A percentile compares a stretch with the other conserved stretches of the same genome.
Evolutionary conservation across 495 filamentous ascomycete genomes (phyloP).

Genomic region (Monascus purpureus): DNA sequence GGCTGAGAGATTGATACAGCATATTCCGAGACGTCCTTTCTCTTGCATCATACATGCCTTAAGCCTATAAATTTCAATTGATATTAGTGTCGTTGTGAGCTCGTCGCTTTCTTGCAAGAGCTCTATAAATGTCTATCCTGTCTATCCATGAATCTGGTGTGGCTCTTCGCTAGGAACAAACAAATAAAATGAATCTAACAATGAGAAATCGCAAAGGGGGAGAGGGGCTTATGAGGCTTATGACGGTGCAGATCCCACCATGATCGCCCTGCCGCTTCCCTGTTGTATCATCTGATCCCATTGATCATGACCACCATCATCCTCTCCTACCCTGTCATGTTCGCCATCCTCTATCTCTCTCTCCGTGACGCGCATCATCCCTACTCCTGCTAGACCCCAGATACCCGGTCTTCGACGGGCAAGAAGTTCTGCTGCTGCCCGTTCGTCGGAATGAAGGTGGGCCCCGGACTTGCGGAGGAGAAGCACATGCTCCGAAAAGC

Average conservation of each 20-base stretch:
- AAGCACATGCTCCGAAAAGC: conserved; percentile 44
- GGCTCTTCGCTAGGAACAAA: too few species aligned
- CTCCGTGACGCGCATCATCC: conserved; percentile 21
- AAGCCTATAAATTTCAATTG: too few species aligned
- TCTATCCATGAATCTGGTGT: too few species aligned
- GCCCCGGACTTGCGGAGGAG: conserved; percentile 59
- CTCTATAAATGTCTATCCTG: too few species aligned
- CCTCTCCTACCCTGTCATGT: conserved; percentile 3
- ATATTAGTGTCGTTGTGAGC: too few species aligned
- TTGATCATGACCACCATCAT: conserved; percentile 1
- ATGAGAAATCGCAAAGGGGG: too few species aligned
- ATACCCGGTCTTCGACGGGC: conserved; percentile 28
- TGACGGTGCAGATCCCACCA: conserved; percentile 1
- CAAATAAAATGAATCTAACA: too few species aligned
- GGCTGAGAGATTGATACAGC: too few species aligned
- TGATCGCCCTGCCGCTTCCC: conserved; percentile 13
- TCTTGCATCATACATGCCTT: too few species aligned
- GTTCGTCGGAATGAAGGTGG: conserved; percentile 52
- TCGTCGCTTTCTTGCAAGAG: too few species aligned
- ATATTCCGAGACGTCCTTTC: too few species aligned
- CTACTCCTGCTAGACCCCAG: conserved; percentile 34
- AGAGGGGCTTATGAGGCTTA: too few species aligned
- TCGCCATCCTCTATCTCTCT: conserved; percentile 18
- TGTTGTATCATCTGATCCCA: conserved; percentile 14
- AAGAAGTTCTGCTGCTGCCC: conserved; percentile 33